Conservation (phyloP, 1,139 yeast genomes). For the Nakaseomyces nivariensis region DNA sequence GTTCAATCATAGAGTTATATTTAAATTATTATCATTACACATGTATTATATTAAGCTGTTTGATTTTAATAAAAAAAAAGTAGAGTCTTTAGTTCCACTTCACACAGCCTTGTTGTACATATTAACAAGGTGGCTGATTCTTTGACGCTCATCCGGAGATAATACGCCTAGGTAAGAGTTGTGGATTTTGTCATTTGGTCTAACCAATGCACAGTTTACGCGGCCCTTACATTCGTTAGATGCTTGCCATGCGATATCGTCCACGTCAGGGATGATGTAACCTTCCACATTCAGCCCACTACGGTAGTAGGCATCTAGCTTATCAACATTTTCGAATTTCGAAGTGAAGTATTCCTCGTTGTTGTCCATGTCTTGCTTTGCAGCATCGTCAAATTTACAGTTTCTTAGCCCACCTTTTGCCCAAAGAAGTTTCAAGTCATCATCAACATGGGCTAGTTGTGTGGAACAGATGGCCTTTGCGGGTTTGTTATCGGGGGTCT, state of each 20-base stretch:
- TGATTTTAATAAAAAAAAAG: too few species aligned
- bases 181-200: slow-evolving; percentile 8
- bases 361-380: slow-evolving; percentile 29
- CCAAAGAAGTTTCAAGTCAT: slow-evolving; percentile 45
- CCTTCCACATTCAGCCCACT: slow-evolving; percentile 21
- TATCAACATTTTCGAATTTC: slow-evolving; percentile 20
- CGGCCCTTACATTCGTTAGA: slow-evolving; percentile 23
- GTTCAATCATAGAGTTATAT: too few species aligned
- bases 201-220: slow-evolving; percentile 22
- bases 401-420: slow-evolving; percentile 56
- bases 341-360: slow-evolving; percentile 30
- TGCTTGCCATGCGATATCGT: slow-evolving; percentile 22
- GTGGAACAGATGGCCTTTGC: slow-evolving; percentile 42
- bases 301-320: slow-evolving; percentile 28
- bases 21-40: too few species aligned
- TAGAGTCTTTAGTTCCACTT: background rate
- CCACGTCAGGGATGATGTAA: slow-evolving; percentile 25
- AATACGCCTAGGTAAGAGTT: background rate
- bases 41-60: too few species aligned
- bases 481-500: background rate
- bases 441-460: slow-evolving; percentile 56
- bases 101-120: background rate
- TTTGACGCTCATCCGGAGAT: slow-evolving; percentile 8
- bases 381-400: slow-evolving; percentile 42
- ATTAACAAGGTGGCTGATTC: background rate